Conservation (phyloP, 305 asterid species). For the Fraxinus greggii region DNA sequence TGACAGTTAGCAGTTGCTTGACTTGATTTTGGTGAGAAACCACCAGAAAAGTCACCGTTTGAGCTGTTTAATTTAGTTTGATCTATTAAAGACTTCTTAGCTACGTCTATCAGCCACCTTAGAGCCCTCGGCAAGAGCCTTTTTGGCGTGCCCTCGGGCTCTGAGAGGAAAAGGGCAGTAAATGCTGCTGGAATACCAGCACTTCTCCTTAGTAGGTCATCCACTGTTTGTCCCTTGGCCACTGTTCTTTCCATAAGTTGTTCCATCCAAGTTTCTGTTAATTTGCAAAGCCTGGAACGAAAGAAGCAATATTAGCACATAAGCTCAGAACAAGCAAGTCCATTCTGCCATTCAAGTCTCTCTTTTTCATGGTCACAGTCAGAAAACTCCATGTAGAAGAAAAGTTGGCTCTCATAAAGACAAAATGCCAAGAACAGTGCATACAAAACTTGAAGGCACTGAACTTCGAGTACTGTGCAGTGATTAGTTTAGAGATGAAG, state of each 20-base stretch:
- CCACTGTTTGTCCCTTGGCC: constrained; percentile 93
- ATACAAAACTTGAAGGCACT: background rate
- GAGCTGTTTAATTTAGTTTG: constrained; percentile 38
- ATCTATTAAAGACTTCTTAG: constrained; percentile 50
- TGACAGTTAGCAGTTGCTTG: constrained; percentile 27
- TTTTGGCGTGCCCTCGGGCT: constrained; percentile 97
- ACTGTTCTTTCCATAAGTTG: constrained; percentile 88
- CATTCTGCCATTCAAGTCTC: constrained; percentile 8
- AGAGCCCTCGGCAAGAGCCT: constrained; percentile 87
- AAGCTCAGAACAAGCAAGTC: constrained; percentile 12
- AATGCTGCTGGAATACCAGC: constrained; percentile 99
- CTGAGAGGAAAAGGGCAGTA: constrained; percentile 90
- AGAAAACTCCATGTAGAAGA: background rate
- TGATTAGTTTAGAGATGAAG: constrained; percentile 18
- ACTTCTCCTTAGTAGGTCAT: constrained; percentile 95
- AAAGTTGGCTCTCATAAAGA: background rate
- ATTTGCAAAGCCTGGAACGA: constrained; percentile 71
- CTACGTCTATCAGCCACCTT: constrained; percentile 75
- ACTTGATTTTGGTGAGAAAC: constrained; percentile 25
- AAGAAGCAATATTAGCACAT: constrained; percentile 30
- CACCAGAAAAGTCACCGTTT: constrained; percentile 24
- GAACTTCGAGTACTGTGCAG: background rate
- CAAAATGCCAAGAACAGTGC: constrained; percentile 9
- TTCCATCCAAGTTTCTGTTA: constrained; percentile 96
- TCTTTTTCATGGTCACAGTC: constrained; percentile 13